phyloP scores from a whole-genome alignment of 2,329 filamentous ascomycete genomes.

The Microdochium trichocladiopsis region DNA sequence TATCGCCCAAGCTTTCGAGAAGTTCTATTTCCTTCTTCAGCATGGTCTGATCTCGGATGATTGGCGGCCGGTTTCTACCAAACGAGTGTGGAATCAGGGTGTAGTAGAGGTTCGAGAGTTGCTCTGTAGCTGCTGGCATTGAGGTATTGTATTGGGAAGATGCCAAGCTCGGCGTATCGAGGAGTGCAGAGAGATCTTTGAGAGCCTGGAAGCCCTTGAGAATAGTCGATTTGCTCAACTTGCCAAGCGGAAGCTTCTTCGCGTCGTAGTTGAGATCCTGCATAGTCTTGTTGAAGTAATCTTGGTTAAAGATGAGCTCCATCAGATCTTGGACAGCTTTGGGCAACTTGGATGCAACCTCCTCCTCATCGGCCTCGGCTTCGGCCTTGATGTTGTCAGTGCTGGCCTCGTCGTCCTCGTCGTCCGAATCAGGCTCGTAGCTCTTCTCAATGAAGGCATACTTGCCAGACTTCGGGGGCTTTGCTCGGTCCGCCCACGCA shows the following conservation, averaged over 20 bases:
- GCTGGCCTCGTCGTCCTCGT: constrained; percentile 15
- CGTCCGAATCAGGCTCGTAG: constrained; percentile 59
- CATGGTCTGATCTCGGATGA: constrained; percentile 48
- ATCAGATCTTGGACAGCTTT: constrained; percentile 59
- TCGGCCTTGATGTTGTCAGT: constrained; percentile 13
- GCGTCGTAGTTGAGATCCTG: constrained; percentile 61
- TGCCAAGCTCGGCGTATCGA: constrained; percentile 47
- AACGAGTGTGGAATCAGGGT: constrained; percentile 77
- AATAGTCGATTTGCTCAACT: constrained; percentile 74
- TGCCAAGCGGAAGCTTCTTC: constrained; percentile 75
- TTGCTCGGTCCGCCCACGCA: constrained; percentile 43
- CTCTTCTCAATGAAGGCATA: constrained; percentile 77
- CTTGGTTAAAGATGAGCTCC: constrained; percentile 75
- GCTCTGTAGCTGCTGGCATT: constrained; percentile 39
- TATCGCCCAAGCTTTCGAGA: constrained; percentile 74
- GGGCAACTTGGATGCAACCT: constrained; percentile 16
- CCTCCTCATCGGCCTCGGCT: constrained; percentile 9
- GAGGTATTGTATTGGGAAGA: constrained; percentile 29
- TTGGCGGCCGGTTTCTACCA: constrained; percentile 63
- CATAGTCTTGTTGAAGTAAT: constrained; percentile 65
- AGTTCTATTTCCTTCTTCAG: constrained; percentile 75
- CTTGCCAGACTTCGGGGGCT: constrained; percentile 55
- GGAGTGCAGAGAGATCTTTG: constrained; percentile 64
- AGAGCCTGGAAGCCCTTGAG: constrained; percentile 67
- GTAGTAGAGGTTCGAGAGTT: constrained; percentile 73